Evolutionary conservation across 2,329 filamentous ascomycete species (phyloP).

Genomic region (Elsinoe fawcettii): DNA sequence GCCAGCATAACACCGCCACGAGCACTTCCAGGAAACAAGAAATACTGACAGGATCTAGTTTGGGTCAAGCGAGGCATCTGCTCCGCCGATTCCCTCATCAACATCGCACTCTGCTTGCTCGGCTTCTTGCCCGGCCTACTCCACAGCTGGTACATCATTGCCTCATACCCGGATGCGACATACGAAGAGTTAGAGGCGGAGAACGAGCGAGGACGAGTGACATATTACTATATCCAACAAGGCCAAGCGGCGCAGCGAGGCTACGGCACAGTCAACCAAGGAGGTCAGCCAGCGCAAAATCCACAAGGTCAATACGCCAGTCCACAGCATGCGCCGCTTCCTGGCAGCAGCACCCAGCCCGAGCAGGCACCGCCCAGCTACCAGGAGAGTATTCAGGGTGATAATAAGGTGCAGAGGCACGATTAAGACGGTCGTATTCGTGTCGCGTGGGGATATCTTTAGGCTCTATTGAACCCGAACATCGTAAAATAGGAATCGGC

Average conservation of each 20-base stretch:
- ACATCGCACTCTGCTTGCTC: constrained; percentile 71
- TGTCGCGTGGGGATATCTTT: too few relatives aligned
- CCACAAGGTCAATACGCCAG: constrained; percentile 32
- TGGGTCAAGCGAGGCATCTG: constrained; percentile 97
- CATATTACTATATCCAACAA: constrained; percentile 62
- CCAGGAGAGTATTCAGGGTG: constrained; percentile 71
- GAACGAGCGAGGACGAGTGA: constrained; percentile 51
- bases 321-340: constrained; percentile 30
- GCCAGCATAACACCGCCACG: constrained; percentile 17
- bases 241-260: constrained; percentile 22
- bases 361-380: constrained; percentile 69
- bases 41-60: constrained; percentile 46
- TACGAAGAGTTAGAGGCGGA: constrained; percentile 54
- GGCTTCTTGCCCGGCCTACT: constrained; percentile 69
- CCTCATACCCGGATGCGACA: constrained; percentile 69
- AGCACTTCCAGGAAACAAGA: background rate
- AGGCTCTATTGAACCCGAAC: background rate
- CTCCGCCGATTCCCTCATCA: constrained; percentile 86
- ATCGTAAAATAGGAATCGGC: background rate
- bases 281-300: constrained; percentile 22
- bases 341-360: constrained; percentile 31
- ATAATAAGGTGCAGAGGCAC: constrained; percentile 77
- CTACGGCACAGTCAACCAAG: constrained; percentile 37
- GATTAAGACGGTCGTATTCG: constrained; percentile 41
- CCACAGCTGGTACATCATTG: constrained; percentile 97